Evolutionary conservation across 192 early-diverging fungal species (phyloP), one percentile per base, ranked within the genome.

Genomic region (Linnemannia hyalina): DNA sequence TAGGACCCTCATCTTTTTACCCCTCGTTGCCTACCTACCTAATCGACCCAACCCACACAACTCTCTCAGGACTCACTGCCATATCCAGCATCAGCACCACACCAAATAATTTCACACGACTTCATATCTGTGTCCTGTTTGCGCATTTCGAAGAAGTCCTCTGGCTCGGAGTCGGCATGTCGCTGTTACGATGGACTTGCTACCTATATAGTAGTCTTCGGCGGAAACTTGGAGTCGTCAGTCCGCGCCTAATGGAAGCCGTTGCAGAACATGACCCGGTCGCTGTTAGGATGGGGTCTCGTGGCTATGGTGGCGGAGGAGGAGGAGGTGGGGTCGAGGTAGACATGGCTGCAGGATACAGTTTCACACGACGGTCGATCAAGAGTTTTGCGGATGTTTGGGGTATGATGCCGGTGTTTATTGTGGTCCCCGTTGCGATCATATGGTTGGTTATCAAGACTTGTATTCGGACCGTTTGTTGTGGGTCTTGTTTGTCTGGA

Each of bases 101-200:
- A 49, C 22, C 23, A 9, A 46, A 42, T 0, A 46, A 26, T 22
- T 0, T 46, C 10, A 32, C 16, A 3, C 42, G 42, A 44, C 4
- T 83, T 13, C 68, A 69, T 6, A 36, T n/a, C 0, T 83, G 82
- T 13, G 57, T 77, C 23, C 20, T 83, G 2, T 78, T 55, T 29
- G 76, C 82, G 6, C 82, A 83, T 68, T 10, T 83, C 23, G 7
- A n/a, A 23, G 60, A 73, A 44, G 40, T 74, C 29, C 76, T 52
- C 18, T 83, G 82, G 70, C 38, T 83, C 1, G 82, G 75, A 10
- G n/a, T 60, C 41, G 68, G 76, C 22, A 41, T 78, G 8, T 26
- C 76, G 2, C 70, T 83, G 10, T 7, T 73, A 4, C 68, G 68
- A 22, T 83, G 76, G 76, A 68, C 68, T 6, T 76, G 70, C 55